phyloP scores from a whole-genome alignment of 306 rosid genomes.

The Quercus parvula region DNA sequence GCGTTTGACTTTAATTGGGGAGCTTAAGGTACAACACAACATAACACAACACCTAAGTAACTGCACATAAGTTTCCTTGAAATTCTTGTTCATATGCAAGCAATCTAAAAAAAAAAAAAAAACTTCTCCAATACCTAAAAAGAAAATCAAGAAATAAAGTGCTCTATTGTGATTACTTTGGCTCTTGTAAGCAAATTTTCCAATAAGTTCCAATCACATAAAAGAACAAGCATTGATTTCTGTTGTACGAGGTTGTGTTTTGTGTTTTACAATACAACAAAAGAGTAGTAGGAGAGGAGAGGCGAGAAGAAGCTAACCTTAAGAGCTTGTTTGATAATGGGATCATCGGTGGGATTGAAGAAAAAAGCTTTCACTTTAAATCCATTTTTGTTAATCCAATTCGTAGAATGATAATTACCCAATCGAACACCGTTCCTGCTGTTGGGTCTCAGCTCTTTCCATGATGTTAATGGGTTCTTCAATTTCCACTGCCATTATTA shows the following conservation, averaged over 20 bases:
- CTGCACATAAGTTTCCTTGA: no score
- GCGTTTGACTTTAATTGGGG: no score
- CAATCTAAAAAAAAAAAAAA: no score
- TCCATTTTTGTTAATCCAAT: constrained; percentile 3
- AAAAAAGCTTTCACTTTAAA: constrained; percentile 42
- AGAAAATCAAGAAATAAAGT: no score
- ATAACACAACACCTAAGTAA: no score
- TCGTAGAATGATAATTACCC: neutral
- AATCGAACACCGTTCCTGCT: constrained; percentile 1
- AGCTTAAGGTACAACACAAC: no score
- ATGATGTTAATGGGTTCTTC: constrained; percentile 12
- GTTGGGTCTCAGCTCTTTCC: constrained; percentile 7
- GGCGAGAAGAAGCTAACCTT: constrained; percentile 44
- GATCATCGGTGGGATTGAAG: constrained; percentile 69
- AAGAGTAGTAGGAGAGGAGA: neutral
- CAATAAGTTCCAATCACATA: no score
- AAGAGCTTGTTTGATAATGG: constrained; percentile 60
- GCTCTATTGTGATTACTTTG: no score
- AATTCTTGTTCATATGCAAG: no score
- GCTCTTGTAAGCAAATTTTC: no score
- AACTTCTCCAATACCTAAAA: no score
- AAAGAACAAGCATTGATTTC: no score
- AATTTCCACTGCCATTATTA: constrained; percentile 30
- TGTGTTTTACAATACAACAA: neutral
- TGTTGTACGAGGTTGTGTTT: neutral